A percentile compares a stretch with the other conserved stretches of the same genome.
Conservation (phyloP, 306 rosid genomes). For the Sicyos baderoa region DNA sequence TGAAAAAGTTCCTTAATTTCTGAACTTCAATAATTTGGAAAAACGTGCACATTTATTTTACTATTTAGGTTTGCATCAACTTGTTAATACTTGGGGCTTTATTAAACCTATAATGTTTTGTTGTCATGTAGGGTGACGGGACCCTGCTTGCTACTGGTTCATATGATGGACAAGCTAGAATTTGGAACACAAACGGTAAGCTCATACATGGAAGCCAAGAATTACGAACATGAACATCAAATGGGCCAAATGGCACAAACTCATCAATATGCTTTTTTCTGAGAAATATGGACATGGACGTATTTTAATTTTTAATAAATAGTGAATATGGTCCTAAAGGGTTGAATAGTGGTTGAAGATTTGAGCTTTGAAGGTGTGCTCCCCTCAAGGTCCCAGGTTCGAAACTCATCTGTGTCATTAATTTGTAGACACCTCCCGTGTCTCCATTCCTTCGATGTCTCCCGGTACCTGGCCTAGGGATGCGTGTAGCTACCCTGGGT, state of each 20-base stretch:
- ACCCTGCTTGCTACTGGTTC: conserved; percentile 95
- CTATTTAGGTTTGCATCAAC: conserved; percentile 8
- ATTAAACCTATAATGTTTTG: background rate
- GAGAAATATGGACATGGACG: background rate
- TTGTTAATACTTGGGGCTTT: background rate
- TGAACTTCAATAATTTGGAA: background rate
- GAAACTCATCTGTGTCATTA: no score
- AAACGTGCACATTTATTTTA: background rate
- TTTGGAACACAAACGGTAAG: conserved; percentile 76
- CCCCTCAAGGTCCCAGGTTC: no score
- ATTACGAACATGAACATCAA: background rate
- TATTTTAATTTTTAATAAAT: no score
- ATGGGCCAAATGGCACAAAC: background rate
- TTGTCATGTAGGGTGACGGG: conserved; percentile 58
- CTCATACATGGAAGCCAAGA: conserved; percentile 7
- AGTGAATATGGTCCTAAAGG: no score
- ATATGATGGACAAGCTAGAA: conserved; percentile 93
- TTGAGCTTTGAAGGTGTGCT: no score
- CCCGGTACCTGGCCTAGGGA: no score
- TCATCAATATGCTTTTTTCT: background rate
- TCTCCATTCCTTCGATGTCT: no score
- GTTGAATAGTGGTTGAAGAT: no score
- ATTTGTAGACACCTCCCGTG: no score
- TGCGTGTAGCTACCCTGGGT: no score
- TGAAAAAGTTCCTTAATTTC: background rate